phyloP scores from a whole-genome alignment of 75 land plant genomes.

The Ceratopteris richardii region DNA sequence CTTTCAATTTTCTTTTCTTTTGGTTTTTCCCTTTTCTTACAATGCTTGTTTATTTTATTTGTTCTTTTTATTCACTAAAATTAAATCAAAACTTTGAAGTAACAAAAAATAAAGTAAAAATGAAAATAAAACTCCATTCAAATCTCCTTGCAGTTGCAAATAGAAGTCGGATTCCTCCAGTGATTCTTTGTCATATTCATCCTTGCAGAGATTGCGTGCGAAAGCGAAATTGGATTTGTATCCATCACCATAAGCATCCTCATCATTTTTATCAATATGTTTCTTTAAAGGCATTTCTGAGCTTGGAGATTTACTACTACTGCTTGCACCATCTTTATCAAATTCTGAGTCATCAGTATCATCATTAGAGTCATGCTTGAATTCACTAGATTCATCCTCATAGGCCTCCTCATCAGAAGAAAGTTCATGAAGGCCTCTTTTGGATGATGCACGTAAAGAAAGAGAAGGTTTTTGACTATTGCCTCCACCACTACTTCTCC shows the following conservation, averaged over 20 bases:
- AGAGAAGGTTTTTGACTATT: neutral
- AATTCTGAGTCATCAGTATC: slow-evolving; percentile 24
- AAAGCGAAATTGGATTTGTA: slow-evolving; percentile 51
- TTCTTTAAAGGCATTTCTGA: slow-evolving; percentile 82
- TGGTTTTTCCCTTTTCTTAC: too few species aligned
- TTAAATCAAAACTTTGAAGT: too few species aligned
- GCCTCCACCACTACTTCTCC: slow-evolving; percentile 1
- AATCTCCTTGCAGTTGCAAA: too few species aligned
- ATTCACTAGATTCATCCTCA: slow-evolving; percentile 50
- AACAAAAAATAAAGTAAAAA: too few species aligned
- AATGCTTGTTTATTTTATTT: too few species aligned
- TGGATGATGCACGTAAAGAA: too few species aligned
- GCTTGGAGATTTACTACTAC: slow-evolving; percentile 34
- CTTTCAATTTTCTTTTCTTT: too few species aligned
- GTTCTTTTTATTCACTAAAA: too few species aligned
- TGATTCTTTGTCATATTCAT: slow-evolving; percentile 58
- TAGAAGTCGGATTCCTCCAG: too few species aligned
- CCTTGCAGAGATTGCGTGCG: slow-evolving; percentile 81
- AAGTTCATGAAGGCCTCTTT: too few species aligned
- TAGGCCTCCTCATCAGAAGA: neutral
- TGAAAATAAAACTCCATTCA: too few species aligned
- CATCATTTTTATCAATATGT: slow-evolving; percentile 56
- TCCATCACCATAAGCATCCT: slow-evolving; percentile 44
- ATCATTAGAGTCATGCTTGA: slow-evolving; percentile 30
- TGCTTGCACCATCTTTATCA: slow-evolving; percentile 53